Evolutionary conservation across 176 grass and related monocot genomes (phyloP).

Genomic region (Canna indica): DNA sequence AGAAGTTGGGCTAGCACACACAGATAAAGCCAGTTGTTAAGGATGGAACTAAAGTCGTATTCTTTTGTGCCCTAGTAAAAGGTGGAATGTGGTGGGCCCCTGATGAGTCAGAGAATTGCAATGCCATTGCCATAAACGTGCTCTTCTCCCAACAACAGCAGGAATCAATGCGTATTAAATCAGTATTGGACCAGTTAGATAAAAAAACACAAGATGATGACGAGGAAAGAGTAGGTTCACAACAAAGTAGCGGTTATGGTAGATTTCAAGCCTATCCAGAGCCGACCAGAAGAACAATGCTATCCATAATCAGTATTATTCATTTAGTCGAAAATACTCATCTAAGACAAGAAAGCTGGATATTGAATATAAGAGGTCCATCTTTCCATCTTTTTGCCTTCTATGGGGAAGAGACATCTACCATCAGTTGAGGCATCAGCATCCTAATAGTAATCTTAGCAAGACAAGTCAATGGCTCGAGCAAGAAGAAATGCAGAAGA

Average conservation of each 20-base stretch:
- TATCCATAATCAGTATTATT: background rate
- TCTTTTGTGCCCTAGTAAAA: background rate
- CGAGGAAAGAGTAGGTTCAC: background rate
- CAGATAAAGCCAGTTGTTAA: background rate
- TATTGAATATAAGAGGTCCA: background rate
- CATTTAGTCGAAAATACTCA: background rate
- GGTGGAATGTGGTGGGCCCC: conserved; percentile 3
- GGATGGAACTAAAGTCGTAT: background rate
- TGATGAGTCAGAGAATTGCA: background rate
- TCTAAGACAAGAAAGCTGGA: background rate
- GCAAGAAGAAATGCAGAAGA: background rate
- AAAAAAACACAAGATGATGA: background rate
- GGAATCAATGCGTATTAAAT: background rate
- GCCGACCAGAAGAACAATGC: background rate
- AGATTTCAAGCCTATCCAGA: background rate
- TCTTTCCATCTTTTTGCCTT: background rate
- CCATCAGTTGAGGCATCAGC: background rate
- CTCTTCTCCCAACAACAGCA: background rate
- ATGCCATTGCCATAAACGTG: background rate
- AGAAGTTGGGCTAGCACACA: background rate
- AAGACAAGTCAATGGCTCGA: background rate
- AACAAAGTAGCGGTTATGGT: background rate
- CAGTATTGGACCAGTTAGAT: background rate
- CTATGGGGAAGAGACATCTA: background rate
- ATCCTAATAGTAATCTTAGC: background rate